Evolutionary conservation across 2,329 filamentous ascomycete genomes (phyloP).

Genomic region (Verticillium isaacii): DNA sequence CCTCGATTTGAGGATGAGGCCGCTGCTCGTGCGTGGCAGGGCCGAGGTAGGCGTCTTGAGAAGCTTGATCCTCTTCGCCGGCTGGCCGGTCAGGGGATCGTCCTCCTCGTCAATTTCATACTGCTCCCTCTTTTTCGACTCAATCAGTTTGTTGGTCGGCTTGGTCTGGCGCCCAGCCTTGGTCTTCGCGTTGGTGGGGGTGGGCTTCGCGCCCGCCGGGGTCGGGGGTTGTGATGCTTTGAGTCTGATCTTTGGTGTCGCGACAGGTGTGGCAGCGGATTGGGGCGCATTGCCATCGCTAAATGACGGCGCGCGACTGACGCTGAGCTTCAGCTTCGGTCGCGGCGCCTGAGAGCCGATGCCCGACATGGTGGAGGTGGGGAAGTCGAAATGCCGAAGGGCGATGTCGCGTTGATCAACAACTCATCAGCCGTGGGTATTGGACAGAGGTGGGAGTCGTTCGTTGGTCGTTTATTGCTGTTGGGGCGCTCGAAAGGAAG

Average conservation of each 20-base stretch:
- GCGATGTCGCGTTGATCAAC: neutral
- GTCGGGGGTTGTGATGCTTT: slow-evolving; percentile 32
- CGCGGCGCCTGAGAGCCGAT: slow-evolving; percentile 14
- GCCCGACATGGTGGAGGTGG: slow-evolving; percentile 7
- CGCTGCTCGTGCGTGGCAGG: slow-evolving; percentile 19
- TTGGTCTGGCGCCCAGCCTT: slow-evolving; percentile 58
- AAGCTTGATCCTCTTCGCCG: slow-evolving; percentile 52
- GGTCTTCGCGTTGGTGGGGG: slow-evolving; percentile 37
- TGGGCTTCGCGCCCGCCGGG: slow-evolving; percentile 20
- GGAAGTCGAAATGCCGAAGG: neutral
- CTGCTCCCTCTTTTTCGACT: slow-evolving; percentile 57
- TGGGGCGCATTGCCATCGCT: slow-evolving; percentile 12
- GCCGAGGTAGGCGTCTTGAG: slow-evolving; percentile 30
- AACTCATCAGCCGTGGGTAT: no score
- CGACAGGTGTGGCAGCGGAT: slow-evolving; percentile 12
- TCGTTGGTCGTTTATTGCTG: neutral
- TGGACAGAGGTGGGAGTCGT: neutral
- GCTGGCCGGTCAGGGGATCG: slow-evolving; percentile 26
- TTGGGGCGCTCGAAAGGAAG: neutral
- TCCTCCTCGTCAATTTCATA: slow-evolving; percentile 49
- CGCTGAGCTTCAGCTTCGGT: slow-evolving; percentile 19
- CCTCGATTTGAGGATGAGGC: slow-evolving; percentile 52
- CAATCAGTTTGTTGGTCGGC: slow-evolving; percentile 51
- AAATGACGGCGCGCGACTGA: slow-evolving; percentile 12
- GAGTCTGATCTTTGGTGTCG: slow-evolving; percentile 32